A percentile compares a stretch with the other conserved stretches of the same genome.
These are phyloP conservation scores for Heritiera littoralis DNA, from an alignment of 345 rosid genomes.

Conservation along the genomic window DNA sequence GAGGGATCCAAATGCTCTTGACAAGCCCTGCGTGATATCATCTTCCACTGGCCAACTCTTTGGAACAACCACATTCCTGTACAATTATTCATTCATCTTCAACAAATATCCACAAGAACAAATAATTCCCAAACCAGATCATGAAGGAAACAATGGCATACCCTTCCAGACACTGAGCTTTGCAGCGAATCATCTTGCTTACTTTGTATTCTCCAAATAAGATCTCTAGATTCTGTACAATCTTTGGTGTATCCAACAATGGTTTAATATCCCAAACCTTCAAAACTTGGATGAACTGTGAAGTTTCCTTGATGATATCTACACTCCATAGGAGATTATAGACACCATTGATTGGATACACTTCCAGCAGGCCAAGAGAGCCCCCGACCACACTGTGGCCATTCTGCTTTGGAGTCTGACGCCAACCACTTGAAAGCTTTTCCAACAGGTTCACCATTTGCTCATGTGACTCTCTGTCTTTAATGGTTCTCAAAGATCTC, in stretches of 20 bases:
- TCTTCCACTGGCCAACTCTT: background rate
- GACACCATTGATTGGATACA: slow-evolving; percentile 1
- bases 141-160: background rate
- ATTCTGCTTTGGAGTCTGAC: background rate
- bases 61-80: background rate
- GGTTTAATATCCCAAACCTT: slow-evolving; percentile 40
- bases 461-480: no score
- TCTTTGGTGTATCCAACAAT: slow-evolving; percentile 22
- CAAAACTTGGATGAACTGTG: slow-evolving; percentile 35
- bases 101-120: no score
- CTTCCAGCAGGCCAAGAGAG: slow-evolving; percentile 17
- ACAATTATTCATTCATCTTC: background rate
- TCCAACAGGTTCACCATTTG: no score
- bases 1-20: background rate
- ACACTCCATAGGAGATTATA: slow-evolving; percentile 38
- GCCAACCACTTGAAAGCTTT: no score
- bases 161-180: slow-evolving; percentile 25
- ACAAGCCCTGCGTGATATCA: background rate
- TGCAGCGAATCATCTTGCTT: slow-evolving; percentile 30
- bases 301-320: slow-evolving; percentile 29
- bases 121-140: background rate
- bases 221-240: slow-evolving; percentile 18
- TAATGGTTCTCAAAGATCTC: no score
- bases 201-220: slow-evolving; percentile 26
- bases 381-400: background rate